Percentiles rank a stretch among this genome's conserved stretches.
phyloP scores from a whole-genome alignment of 2,329 filamentous ascomycete genomes.

The Fusarium cicatricum region DNA sequence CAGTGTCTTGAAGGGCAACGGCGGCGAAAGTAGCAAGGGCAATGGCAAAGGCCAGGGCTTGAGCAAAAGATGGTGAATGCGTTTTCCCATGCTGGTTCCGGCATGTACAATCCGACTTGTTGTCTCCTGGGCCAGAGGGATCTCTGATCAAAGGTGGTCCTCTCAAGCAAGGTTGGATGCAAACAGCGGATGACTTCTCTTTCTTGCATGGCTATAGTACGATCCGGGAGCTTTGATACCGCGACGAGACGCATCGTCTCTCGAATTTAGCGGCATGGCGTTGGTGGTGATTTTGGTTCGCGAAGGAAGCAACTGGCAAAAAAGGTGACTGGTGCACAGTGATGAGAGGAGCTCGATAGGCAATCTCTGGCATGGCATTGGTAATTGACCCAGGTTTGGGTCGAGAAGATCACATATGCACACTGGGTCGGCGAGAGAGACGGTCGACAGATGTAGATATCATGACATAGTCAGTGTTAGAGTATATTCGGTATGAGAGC shows the following conservation, averaged over 20 bases:
- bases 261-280: constrained; percentile 41
- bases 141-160: background rate
- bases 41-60: background rate
- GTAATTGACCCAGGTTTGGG: background rate
- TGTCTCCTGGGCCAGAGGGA: background rate
- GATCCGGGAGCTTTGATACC: constrained; percentile 36
- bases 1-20: constrained; percentile 4
- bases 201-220: constrained; percentile 21
- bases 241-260: constrained; percentile 37
- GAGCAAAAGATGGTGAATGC: background rate
- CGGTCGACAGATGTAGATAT: constrained; percentile 13
- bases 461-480: constrained; percentile 20
- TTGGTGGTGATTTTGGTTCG: constrained; percentile 40
- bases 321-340: constrained; percentile 1
- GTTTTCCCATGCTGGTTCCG: background rate
- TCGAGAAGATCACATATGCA: background rate
- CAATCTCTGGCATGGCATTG: background rate
- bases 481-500: constrained; percentile 1
- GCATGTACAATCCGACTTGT: background rate
- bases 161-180: constrained; percentile 3
- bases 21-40: background rate
- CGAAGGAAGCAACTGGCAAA: constrained; percentile 16
- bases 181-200: constrained; percentile 14
- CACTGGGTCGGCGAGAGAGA: background rate
- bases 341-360: background rate